Evolutionary conservation across 2,329 filamentous ascomycete genomes (phyloP), one percentile per base, ranked within the genome.

Genomic region (Ramichloridium luteum): DNA sequence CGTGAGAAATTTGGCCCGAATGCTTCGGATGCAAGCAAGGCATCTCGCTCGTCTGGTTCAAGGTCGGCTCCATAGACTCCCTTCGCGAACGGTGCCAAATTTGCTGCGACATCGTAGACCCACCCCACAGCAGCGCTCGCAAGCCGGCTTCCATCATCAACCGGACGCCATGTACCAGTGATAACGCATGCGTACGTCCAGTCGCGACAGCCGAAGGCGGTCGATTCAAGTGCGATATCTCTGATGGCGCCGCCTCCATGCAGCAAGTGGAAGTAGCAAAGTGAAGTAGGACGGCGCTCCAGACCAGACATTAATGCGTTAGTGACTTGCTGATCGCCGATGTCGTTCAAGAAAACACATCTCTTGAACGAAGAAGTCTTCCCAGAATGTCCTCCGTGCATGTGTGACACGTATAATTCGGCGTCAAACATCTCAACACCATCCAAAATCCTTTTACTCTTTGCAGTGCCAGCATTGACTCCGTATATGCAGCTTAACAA

Each of bases 351-450:
- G 43, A 78, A 77, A 16, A 77, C 25, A 47, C 73, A 77, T 43
- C 74, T 63, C 55, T 77, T 77, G 58, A 78, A 77, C 1, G 72
- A 63, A 6, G 67, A 76, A 0, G 70, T 77, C 55, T 74, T 77
- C 43, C 66, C 62, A 13, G 64, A 56, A 31, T 77, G 70, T 1
- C 71, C 71, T 14, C 67, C 66, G 30, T 77, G 70, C 65, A 78
- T 70, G 9, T 38, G 44, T 2, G 67, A 66, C 51, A 78, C 61
- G 52, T 76, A 74, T 64, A 76, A 70, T 31, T 77, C 72, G 0
- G 60, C 56, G 0, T 74, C 65, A 37, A 77, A 77, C 36, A 75
- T 36, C 23, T 54, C 63, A 6, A 72, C 41, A 23, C 58, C 41
- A 36, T 77, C 59, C 6, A 72, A 59, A n/a, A n/a, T n/a, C n/a